Percentiles rank a stretch among this genome's conserved stretches.
phyloP scores from a whole-genome alignment of 202 grass and related monocot genomes.

The Digitaria exilis region DNA sequence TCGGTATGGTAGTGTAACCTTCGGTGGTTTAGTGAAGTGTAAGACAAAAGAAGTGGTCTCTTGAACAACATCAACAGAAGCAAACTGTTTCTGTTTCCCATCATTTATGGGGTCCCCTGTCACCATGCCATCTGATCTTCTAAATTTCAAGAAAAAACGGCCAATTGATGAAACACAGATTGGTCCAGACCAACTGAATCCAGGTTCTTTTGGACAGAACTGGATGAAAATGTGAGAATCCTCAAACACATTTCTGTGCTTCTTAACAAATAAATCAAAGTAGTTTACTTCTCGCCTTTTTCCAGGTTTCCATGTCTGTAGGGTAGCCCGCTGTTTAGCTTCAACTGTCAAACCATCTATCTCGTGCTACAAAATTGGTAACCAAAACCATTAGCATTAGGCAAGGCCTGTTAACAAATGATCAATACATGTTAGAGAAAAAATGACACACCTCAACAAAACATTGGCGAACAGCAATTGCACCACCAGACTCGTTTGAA shows the following conservation, averaged over 20 bases:
- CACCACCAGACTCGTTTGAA: constrained; percentile 64
- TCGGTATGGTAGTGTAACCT: constrained; percentile 72
- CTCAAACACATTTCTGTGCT: constrained; percentile 65
- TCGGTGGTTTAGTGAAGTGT: constrained; percentile 62
- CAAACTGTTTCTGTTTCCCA: constrained; percentile 55
- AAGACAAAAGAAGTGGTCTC: constrained; percentile 68
- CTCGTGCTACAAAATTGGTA: constrained; percentile 60
- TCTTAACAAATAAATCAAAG: constrained; percentile 75
- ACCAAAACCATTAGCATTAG: constrained; percentile 39
- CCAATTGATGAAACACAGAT: constrained; percentile 80
- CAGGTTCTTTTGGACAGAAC: constrained; percentile 67
- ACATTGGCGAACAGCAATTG: constrained; percentile 78
- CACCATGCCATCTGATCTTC: constrained; percentile 38
- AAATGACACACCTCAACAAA: constrained; percentile 65
- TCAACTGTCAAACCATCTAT: constrained; percentile 64
- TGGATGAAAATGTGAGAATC: constrained; percentile 84
- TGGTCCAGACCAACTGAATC: constrained; percentile 80
- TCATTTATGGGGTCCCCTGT: constrained; percentile 34
- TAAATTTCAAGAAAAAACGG: constrained; percentile 83
- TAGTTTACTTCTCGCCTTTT: constrained; percentile 58
- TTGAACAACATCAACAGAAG: constrained; percentile 74
- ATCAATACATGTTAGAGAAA: constrained; percentile 44
- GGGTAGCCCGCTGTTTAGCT: constrained; percentile 62
- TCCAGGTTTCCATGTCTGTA: constrained; percentile 73
- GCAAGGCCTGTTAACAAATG: constrained; percentile 14